These are phyloP conservation scores for Akanthomyces muscarius DNA, from an alignment of 2,329 filamentous ascomycete species.

Conservation along the genomic window DNA sequence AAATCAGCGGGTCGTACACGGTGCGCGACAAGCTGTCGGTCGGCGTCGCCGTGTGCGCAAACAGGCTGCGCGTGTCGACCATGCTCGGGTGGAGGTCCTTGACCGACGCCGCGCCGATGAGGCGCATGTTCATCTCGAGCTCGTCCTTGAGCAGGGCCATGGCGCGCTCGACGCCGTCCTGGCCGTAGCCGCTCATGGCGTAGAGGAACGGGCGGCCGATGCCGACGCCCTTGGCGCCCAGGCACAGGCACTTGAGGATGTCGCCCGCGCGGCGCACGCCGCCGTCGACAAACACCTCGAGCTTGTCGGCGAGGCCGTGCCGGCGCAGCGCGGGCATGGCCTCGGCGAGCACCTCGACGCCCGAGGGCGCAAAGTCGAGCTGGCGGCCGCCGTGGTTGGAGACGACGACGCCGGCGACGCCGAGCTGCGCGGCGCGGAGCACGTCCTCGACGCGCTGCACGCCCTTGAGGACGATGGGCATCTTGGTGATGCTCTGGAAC, in stretches of 20 bases:
- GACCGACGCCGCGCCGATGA: constrained; percentile 75
- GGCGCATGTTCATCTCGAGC: constrained; percentile 98
- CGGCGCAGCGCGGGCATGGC: constrained; percentile 82
- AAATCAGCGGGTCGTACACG: constrained; percentile 52
- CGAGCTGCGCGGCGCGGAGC: constrained; percentile 74
- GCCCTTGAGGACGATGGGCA: constrained; percentile 95
- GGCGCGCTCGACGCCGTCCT: constrained; percentile 81
- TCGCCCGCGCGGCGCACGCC: constrained; percentile 88
- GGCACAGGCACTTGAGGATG: constrained; percentile 89
- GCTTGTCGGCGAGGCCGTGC: constrained; percentile 66
- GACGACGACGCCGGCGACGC: constrained; percentile 84
- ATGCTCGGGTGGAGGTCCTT: constrained; percentile 76
- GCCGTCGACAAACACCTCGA: constrained; percentile 89
- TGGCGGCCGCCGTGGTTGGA: constrained; percentile 96
- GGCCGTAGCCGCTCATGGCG: constrained; percentile 90
- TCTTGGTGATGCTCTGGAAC: constrained; percentile 84
- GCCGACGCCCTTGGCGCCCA: constrained; percentile 87
- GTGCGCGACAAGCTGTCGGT: constrained; percentile 43
- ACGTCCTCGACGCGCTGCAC: constrained; percentile 96
- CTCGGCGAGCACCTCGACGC: constrained; percentile 86
- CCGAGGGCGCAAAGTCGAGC: constrained; percentile 85
- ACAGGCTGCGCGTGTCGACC: constrained; percentile 71
- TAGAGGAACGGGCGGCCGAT: constrained; percentile 94
- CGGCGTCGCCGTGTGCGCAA: constrained; percentile 48
- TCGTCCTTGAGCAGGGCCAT: constrained; percentile 94